A percentile compares a stretch with the other conserved stretches of the same genome.
These are phyloP conservation scores for Penicillium olsonii DNA, from an alignment of 2,329 filamentous ascomycete genomes.

Conservation along the genomic window DNA sequence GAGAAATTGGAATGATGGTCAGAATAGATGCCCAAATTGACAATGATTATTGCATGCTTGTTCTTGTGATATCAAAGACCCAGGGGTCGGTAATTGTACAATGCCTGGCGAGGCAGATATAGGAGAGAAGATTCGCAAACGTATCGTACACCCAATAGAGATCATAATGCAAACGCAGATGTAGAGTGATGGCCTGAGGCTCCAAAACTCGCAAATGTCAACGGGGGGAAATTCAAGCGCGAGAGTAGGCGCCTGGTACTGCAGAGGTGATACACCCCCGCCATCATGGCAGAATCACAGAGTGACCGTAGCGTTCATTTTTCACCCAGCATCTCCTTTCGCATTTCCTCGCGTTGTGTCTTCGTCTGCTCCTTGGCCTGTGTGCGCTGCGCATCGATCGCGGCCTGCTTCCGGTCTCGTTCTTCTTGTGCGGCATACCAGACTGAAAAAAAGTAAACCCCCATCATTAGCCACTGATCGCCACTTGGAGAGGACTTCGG, in stretches of 20 bases:
- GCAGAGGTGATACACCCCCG: neutral
- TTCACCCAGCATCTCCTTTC: conserved; percentile 40
- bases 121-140: conserved; percentile 4
- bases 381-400: conserved; percentile 24
- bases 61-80: conserved; percentile 1
- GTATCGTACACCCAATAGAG: conserved; percentile 25
- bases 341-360: conserved; percentile 41
- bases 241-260: neutral
- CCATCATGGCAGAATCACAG: neutral
- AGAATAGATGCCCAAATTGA: too few species aligned
- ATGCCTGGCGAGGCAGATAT: conserved; percentile 4
- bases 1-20: conserved; percentile 1
- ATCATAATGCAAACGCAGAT: conserved; percentile 16
- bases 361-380: conserved; percentile 35
- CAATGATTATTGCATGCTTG: too few species aligned
- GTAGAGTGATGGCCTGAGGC: neutral
- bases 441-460: conserved; percentile 28
- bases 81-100: conserved; percentile 45
- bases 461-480: conserved; percentile 5
- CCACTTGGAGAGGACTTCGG: neutral
- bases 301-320: conserved; percentile 24
- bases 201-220: too few species aligned
- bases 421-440: conserved; percentile 44
- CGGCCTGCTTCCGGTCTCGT: conserved; percentile 30
- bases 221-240: neutral